Conservation (phyloP, 306 rosid species). For the Trifolium pratense region DNA sequence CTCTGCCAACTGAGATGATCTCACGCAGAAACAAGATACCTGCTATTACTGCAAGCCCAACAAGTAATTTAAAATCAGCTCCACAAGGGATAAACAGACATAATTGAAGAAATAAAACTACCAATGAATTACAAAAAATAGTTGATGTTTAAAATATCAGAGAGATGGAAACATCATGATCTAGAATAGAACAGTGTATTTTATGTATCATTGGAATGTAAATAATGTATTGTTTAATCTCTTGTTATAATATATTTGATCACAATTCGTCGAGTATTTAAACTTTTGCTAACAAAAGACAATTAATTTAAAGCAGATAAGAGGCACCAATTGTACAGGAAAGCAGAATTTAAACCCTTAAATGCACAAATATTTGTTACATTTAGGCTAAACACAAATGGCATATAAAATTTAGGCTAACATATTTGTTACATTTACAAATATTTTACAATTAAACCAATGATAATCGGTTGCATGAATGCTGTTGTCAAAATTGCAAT, state of each 20-base stretch:
- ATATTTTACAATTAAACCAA: background rate
- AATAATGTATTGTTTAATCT: background rate
- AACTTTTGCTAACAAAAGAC: background rate
- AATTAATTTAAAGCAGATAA: slow-evolving; percentile 1
- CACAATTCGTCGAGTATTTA: slow-evolving; percentile 12
- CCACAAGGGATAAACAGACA: slow-evolving; percentile 9
- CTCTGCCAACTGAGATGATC: slow-evolving; percentile 58
- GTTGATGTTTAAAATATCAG: slow-evolving; percentile 18
- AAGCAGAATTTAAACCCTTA: slow-evolving; percentile 16
- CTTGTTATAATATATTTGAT: background rate
- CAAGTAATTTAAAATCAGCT: slow-evolving; percentile 37
- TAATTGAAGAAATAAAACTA: slow-evolving; percentile 4
- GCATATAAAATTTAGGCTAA: background rate
- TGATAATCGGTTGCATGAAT: background rate
- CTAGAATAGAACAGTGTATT: background rate
- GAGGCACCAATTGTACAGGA: slow-evolving; percentile 12
- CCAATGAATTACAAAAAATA: background rate
- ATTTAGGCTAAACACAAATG: too few relatives aligned
- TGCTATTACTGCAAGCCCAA: slow-evolving; percentile 71
- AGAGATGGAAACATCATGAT: slow-evolving; percentile 17
- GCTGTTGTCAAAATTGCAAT: background rate
- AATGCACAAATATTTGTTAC: slow-evolving; percentile 5
- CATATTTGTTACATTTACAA: background rate
- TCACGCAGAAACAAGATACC: slow-evolving; percentile 70
- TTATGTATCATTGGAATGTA: slow-evolving; percentile 6